Percentiles rank a stretch among this genome's conserved stretches.
These are phyloP conservation scores for Nannochloropsis granulata DNA, from an alignment of 108 stramenopile species.

Conservation along the genomic window DNA sequence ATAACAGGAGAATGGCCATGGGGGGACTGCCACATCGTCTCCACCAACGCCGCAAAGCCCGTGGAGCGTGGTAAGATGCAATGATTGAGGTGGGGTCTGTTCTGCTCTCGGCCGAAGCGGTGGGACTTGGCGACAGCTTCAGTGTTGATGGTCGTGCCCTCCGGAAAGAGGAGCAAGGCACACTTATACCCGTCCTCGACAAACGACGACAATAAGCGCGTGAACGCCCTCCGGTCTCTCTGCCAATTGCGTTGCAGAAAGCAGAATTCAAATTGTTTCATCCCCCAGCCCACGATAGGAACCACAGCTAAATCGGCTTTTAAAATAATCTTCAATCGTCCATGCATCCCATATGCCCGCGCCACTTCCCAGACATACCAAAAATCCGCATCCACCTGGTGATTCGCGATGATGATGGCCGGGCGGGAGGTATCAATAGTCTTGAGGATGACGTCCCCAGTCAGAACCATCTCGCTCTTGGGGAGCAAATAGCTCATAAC, in stretches of 20 bases:
- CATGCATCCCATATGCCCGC: slow-evolving; percentile 5
- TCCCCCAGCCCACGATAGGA: slow-evolving; percentile 23
- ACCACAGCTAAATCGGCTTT: slow-evolving; percentile 26
- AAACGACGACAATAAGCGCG: slow-evolving; percentile 18
- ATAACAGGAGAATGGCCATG: neutral
- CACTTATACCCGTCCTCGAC: slow-evolving; percentile 21
- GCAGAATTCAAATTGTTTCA: slow-evolving; percentile 28
- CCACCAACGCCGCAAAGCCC: slow-evolving; percentile 30
- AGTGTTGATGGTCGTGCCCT: slow-evolving; percentile 36
- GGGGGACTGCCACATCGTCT: neutral
- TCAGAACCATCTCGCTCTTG: slow-evolving; percentile 10
- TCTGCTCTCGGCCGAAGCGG: slow-evolving; percentile 23
- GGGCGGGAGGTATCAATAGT: neutral
- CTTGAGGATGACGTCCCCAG: slow-evolving; percentile 3
- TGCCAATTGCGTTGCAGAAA: slow-evolving; percentile 34
- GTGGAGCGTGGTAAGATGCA: slow-evolving; percentile 30
- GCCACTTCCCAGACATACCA: slow-evolving; percentile 24
- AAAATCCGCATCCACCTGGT: slow-evolving; percentile 23
- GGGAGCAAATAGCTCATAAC: slow-evolving; percentile 12
- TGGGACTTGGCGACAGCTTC: slow-evolving; percentile 25
- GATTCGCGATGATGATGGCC: slow-evolving; percentile 35
- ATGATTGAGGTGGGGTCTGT: slow-evolving; percentile 24
- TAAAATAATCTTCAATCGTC: slow-evolving; percentile 26
- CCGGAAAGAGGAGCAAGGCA: slow-evolving; percentile 32
- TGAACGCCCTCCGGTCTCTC: slow-evolving; percentile 15